phyloP scores from a whole-genome alignment of 768 basidiomycete species.

The Mycena leptocephala region DNA sequence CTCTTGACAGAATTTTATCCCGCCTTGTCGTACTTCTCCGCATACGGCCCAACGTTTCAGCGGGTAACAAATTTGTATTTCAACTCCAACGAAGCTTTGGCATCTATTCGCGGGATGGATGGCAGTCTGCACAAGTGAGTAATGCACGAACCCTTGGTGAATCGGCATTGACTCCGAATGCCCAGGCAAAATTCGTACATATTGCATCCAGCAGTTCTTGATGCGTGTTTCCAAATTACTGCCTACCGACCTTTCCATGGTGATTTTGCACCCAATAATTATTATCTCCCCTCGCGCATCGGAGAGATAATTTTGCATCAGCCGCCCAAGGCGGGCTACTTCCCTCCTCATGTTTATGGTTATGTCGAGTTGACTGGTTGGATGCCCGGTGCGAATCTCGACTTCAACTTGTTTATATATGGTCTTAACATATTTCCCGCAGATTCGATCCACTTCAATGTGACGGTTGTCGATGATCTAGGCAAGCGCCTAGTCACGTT shows the following conservation, averaged over 20 bases:
- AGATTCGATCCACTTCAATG: constrained; percentile 43
- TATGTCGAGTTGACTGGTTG: constrained; percentile 44
- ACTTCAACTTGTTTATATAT: constrained; percentile 31
- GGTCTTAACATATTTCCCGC: background rate
- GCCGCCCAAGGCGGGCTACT: constrained; percentile 13
- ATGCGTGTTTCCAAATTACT: constrained; percentile 53
- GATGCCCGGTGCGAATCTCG: constrained; percentile 42
- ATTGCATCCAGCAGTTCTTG: constrained; percentile 39
- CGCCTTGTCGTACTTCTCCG: constrained; percentile 6
- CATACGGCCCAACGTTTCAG: constrained; percentile 21
- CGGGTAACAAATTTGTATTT: constrained; percentile 8
- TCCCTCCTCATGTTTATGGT: constrained; percentile 34
- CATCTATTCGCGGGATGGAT: constrained; percentile 18
- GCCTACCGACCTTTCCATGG: constrained; percentile 50
- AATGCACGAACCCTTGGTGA: background rate
- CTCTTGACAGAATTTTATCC: constrained; percentile 4
- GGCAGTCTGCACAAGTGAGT: constrained; percentile 20
- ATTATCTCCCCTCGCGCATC: constrained; percentile 51
- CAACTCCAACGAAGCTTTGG: constrained; percentile 12
- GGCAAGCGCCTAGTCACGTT: constrained; percentile 37
- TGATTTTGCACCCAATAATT: constrained; percentile 45
- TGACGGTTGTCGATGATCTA: constrained; percentile 42
- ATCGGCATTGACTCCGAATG: background rate
- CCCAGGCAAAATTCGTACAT: constrained; percentile 12
- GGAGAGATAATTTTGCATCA: constrained; percentile 37